These are phyloP conservation scores for Calonectria multiphialidica DNA, from an alignment of 2,329 filamentous ascomycete species.

Conservation along the genomic window DNA sequence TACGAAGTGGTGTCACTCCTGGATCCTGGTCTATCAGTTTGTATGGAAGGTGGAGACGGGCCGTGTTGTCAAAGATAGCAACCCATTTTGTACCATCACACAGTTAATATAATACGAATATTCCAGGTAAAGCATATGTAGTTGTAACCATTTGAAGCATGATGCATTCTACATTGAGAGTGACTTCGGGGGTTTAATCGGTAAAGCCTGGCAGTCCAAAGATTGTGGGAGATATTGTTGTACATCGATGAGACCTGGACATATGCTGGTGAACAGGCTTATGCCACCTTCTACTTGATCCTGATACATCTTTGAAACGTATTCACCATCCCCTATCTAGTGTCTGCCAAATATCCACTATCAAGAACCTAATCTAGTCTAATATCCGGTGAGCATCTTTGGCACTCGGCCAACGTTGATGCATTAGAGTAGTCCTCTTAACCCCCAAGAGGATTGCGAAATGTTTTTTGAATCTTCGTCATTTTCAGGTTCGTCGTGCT, in stretches of 20 bases:
- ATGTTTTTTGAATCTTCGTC: not conserved
- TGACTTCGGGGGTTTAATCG: too few relatives aligned
- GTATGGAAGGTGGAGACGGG: not conserved
- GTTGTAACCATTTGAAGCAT: too few relatives aligned
- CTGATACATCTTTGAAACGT: not conserved
- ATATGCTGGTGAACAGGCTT: not conserved
- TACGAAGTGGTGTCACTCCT: not conserved
- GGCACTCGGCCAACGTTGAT: not conserved
- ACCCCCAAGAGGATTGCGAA: conserved; percentile 4
- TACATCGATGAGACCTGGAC: not conserved
- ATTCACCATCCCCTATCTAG: not conserved
- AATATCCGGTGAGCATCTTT: not conserved
- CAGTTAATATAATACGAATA: not conserved
- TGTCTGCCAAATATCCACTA: not conserved
- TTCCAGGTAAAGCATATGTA: not conserved
- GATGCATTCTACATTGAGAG: not conserved
- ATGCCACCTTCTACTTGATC: not conserved
- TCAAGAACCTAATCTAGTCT: not conserved
- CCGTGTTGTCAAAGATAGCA: not conserved
- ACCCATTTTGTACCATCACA: not conserved
- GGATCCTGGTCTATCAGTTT: too few relatives aligned
- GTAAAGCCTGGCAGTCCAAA: not conserved
- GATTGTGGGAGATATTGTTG: not conserved
- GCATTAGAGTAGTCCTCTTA: not conserved
- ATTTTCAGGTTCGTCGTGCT: not conserved